Conservation (phyloP, 305 asterid genomes). For the Fraxinus floribunda region DNA sequence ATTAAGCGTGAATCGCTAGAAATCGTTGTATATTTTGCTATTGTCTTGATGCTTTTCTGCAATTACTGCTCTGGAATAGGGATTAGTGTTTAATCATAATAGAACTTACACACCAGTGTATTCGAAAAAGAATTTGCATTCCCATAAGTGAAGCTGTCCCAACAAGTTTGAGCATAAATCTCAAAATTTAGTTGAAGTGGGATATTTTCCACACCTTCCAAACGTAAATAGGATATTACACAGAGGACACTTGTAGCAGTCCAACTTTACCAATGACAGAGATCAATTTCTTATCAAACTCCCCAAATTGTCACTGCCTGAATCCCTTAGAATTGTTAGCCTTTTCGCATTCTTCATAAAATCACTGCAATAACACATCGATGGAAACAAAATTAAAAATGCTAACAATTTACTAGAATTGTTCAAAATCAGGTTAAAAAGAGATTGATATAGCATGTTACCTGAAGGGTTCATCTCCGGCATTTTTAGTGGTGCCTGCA, state of each 20-base stretch:
- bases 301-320: conserved; percentile 51
- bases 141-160: not conserved
- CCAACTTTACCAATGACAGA: conserved; percentile 36
- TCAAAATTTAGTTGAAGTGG: conserved; percentile 23
- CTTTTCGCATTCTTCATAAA: conserved; percentile 61
- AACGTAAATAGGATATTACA: not conserved
- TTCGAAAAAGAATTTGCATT: not conserved
- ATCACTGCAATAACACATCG: conserved; percentile 45
- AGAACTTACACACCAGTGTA: not conserved
- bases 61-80: not conserved
- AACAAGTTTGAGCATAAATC: not conserved
- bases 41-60: not conserved
- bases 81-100: not conserved
- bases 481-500: conserved; percentile 46
- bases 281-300: conserved; percentile 33
- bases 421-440: not conserved
- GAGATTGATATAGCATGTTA: conserved; percentile 17
- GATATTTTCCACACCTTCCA: conserved; percentile 25
- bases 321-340: conserved; percentile 60
- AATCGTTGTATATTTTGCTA: not conserved
- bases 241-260: conserved; percentile 25
- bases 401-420: not conserved
- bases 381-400: conserved; percentile 7
- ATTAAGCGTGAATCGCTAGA: not conserved
- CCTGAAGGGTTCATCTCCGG: conserved; percentile 71